These are phyloP conservation scores for Ustilago curta DNA, from an alignment of 1,284 basidiomycete genomes.

Conservation along the genomic window DNA sequence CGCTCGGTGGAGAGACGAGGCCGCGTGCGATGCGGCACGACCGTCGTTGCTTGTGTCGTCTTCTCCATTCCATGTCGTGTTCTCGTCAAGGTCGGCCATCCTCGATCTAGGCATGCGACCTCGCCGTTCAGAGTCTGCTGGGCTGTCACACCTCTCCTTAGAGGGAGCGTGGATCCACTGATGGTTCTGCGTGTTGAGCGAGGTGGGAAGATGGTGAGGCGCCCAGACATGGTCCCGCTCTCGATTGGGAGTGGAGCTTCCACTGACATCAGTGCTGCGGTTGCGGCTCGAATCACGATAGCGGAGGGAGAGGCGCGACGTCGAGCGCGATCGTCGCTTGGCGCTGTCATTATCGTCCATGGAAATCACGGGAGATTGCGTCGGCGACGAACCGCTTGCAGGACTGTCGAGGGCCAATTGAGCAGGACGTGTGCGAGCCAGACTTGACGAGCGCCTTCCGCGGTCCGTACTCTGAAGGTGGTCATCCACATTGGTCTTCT, in stretches of 20 bases:
- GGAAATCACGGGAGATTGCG: constrained; percentile 22
- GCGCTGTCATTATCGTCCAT: constrained; percentile 16
- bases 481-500: constrained; percentile 19
- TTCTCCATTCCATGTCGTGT: constrained; percentile 51
- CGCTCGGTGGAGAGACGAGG: constrained; percentile 16
- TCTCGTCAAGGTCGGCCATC: constrained; percentile 54
- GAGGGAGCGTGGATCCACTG: constrained; percentile 14
- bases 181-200: constrained; percentile 23
- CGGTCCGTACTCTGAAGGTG: constrained; percentile 19
- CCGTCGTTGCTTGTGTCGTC: constrained; percentile 24
- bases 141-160: constrained; percentile 47
- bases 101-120: constrained; percentile 35
- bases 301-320: constrained; percentile 35
- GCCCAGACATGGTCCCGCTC: constrained; percentile 37
- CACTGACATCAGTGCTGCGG: constrained; percentile 44
- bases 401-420: constrained; percentile 28
- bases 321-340: constrained; percentile 38
- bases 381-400: constrained; percentile 13
- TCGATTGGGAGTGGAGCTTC: constrained; percentile 42
- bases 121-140: constrained; percentile 47
- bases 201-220: constrained; percentile 25
- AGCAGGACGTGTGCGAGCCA: constrained; percentile 34
- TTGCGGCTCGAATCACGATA: constrained; percentile 40
- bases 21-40: constrained; percentile 16
- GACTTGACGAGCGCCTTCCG: constrained; percentile 43